Evolutionary conservation across 106 monocot genomes (phyloP), one percentile per base, ranked within the genome.

Genomic region (Dioscorea zingiberensis): DNA sequence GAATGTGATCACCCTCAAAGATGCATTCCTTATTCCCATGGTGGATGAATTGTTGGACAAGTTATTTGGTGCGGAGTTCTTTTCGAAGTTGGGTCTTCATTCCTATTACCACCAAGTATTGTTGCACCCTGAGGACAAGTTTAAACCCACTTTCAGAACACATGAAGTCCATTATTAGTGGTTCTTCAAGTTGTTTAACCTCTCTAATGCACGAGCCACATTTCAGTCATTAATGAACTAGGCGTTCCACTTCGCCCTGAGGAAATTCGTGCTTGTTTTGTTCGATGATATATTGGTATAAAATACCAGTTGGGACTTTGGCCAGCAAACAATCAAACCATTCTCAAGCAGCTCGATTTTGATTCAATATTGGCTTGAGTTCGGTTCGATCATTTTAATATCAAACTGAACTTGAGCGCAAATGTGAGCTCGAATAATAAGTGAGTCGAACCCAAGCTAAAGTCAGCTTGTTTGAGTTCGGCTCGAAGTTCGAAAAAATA

Each of bases 81-180:
- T 66, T 25, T 59, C 45, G 1, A 74, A 74, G 29, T 16, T 74
- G 16, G 67, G 67, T 30, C 24, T 67, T 0, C 25, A 21, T 2
- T 46, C 74, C 0, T 27, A 59, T n/a, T 74, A 67, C 47, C 66
- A 74, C 15, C 74, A 74, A 49, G 67, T 67, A n/a, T 1, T 66
- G 5, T 4, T 66, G 16, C 25, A 47, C 3, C 28, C 26, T 2
- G 47, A 19, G 13, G 74, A 60, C 28, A 48, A 27, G 3, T 13
- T 46, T 7, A 74, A 74, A 32, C 58, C 67, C 0, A 59, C 28
- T 1, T 74, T 74, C 27, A 4, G 28, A 49, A 60, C 66, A 8
- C 66, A 74, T 47, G 3, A 58, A 1, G 67, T 58, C 0, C 66
- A 59, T 21, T 74, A 59, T 47, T 27, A 74, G 15, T 66, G 47